A percentile compares a stretch with the other conserved stretches of the same genome.
These are phyloP conservation scores for Lachnellula arida DNA, from an alignment of 2,329 filamentous ascomycete species.

Conservation along the genomic window DNA sequence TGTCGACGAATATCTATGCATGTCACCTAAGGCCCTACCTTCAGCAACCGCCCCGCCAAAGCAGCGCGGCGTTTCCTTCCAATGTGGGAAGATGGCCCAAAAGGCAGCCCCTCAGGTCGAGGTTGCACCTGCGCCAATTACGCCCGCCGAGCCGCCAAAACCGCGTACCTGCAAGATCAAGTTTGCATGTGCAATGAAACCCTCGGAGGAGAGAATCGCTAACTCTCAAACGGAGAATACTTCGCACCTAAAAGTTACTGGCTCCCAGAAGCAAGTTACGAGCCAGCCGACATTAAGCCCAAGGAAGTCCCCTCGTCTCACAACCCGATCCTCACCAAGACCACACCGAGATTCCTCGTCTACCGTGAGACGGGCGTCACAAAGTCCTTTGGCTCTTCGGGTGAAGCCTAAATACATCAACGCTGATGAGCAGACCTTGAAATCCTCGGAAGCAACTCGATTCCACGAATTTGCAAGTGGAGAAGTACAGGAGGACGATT, in stretches of 20 bases:
- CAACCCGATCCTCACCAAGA: constrained; percentile 6
- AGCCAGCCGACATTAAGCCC: constrained; percentile 27
- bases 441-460: constrained; percentile 47
- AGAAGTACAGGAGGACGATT: constrained; percentile 78
- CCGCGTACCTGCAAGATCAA: constrained; percentile 62
- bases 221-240: constrained; percentile 9
- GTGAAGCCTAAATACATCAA: constrained; percentile 32
- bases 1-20: constrained; percentile 13
- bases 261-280: constrained; percentile 11
- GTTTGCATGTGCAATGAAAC: constrained; percentile 62
- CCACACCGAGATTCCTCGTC: constrained; percentile 24
- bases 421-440: constrained; percentile 26
- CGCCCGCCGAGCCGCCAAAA: constrained; percentile 34
- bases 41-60: constrained; percentile 62
- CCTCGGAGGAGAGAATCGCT: constrained; percentile 32
- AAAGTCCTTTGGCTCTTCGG: constrained; percentile 36
- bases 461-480: constrained; percentile 94
- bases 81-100: constrained; percentile 49
- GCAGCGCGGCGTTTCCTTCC: constrained; percentile 90
- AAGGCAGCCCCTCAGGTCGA: constrained; percentile 35
- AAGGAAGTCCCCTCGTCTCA: constrained; percentile 24
- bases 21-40: constrained; percentile 43
- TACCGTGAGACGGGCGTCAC: constrained; percentile 33
- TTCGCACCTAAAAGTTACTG: constrained; percentile 13
- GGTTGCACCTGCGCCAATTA: constrained; percentile 31